These are phyloP conservation scores for Botryosphaeria dothidea DNA, from an alignment of 2,329 filamentous ascomycete species.

Conservation along the genomic window DNA sequence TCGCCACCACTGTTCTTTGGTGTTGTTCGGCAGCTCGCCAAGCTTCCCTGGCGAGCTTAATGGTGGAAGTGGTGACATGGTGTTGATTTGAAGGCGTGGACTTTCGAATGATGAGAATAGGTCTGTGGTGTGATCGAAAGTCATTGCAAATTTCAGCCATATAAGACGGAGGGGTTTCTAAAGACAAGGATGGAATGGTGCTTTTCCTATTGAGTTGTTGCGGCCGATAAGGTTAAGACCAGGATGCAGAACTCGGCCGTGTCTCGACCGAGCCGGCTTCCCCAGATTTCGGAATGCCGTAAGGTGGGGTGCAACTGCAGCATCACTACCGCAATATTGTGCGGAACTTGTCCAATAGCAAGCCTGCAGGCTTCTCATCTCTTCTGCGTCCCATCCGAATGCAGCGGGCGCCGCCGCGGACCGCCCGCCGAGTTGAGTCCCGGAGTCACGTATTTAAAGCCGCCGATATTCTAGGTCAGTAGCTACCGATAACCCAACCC, in stretches of 20 bases:
- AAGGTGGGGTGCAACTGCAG: not conserved
- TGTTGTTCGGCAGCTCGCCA: conserved; percentile 3
- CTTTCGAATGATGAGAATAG: not conserved
- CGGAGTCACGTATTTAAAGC: not conserved
- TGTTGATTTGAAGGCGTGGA: not conserved
- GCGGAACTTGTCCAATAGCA: not conserved
- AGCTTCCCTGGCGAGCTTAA: not conserved
- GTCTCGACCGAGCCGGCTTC: conserved; percentile 12
- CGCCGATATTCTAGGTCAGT: not conserved
- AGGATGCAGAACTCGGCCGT: conserved; percentile 1
- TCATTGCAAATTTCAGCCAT: not conserved
- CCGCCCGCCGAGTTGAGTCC: not conserved
- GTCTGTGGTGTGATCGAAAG: not conserved
- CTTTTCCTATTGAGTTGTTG: not conserved
- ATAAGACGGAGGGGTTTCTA: not conserved
- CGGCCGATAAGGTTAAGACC: not conserved
- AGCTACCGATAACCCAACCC: not conserved
- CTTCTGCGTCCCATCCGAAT: not conserved
- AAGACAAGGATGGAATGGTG: not conserved
- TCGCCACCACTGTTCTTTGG: not conserved
- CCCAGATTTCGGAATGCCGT: not conserved
- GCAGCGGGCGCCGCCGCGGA: not conserved
- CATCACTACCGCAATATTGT: not conserved
- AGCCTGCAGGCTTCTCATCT: not conserved
- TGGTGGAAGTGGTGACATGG: not conserved